phyloP scores from a whole-genome alignment of 129 eudicot species.

The Flaveria ramosissima region DNA sequence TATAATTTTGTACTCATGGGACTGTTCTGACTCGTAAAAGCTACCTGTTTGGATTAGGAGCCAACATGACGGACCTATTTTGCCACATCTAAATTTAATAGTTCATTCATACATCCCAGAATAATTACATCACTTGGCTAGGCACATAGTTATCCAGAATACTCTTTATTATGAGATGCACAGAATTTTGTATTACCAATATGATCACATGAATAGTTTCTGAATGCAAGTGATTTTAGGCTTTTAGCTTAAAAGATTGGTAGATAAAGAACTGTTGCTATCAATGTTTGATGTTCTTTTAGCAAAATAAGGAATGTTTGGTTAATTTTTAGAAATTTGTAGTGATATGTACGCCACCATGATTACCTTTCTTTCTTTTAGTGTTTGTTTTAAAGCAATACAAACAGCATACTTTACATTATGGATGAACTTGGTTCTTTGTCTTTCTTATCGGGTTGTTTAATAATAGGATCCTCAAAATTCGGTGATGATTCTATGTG shows the following conservation, averaged over 20 bases:
- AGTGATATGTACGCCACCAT: not conserved
- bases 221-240: not conserved
- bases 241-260: not conserved
- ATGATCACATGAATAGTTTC: not conserved
- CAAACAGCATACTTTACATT: not conserved
- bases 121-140: not conserved
- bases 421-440: constrained; percentile 3
- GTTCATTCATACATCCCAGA: not conserved
- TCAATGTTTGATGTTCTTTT: constrained; percentile 3
- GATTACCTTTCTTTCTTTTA: not conserved
- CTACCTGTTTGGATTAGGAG: not conserved
- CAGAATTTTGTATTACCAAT: not conserved
- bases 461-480: constrained; percentile 68
- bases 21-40: not conserved
- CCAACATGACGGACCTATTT: not conserved
- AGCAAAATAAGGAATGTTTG: not conserved
- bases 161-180: not conserved
- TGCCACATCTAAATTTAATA: constrained; percentile 3
- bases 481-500: constrained; percentile 64
- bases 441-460: constrained; percentile 6
- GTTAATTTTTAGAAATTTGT: not conserved
- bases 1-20: not conserved
- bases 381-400: constrained; percentile 3
- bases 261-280: constrained; percentile 10
- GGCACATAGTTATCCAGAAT: constrained; percentile 2